Conservation (phyloP, 2,329 filamentous ascomycete genomes). For the Trichocomaceae sp. region DNA sequence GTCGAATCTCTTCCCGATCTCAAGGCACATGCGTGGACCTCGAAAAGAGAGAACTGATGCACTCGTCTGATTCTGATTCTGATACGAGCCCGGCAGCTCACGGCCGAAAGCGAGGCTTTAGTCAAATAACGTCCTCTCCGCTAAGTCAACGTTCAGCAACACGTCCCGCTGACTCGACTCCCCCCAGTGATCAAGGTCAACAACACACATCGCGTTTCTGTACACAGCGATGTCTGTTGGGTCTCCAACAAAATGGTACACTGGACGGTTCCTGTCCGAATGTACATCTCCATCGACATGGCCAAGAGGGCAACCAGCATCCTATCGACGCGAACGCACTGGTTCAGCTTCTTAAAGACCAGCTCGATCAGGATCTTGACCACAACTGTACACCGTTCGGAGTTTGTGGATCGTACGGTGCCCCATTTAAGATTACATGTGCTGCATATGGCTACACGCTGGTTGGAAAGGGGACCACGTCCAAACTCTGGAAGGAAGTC, state of each 20-base stretch:
- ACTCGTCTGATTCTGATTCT: too few species aligned
- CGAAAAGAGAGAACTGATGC: too few species aligned
- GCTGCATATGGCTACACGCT: slow-evolving; percentile 21
- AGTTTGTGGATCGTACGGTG: slow-evolving; percentile 21
- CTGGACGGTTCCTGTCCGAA: slow-evolving; percentile 24
- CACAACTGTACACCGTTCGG: slow-evolving; percentile 24
- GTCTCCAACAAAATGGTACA: slow-evolving; percentile 16
- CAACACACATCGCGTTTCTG: slow-evolving; percentile 20
- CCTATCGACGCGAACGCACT: slow-evolving; percentile 16
- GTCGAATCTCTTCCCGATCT: too few species aligned
- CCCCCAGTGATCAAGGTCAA: slow-evolving; percentile 8
- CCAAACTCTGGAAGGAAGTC: slow-evolving; percentile 20
- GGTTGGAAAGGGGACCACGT: slow-evolving; percentile 28
- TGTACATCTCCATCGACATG: slow-evolving; percentile 17
- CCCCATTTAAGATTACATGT: slow-evolving; percentile 26
- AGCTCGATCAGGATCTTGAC: slow-evolving; percentile 25
- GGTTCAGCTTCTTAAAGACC: slow-evolving; percentile 19
- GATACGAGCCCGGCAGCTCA: too few species aligned
- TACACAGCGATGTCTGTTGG: slow-evolving; percentile 23
- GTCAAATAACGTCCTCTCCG: too few species aligned
- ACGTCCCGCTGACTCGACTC: slow-evolving; percentile 7
- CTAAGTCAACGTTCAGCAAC: slow-evolving; percentile 8
- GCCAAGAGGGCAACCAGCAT: slow-evolving; percentile 14
- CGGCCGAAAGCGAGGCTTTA: too few species aligned
- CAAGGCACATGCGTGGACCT: too few species aligned